Evolutionary conservation across 1,284 basidiomycete species (phyloP).

Genomic region (Pseudozyma thailandica): DNA sequence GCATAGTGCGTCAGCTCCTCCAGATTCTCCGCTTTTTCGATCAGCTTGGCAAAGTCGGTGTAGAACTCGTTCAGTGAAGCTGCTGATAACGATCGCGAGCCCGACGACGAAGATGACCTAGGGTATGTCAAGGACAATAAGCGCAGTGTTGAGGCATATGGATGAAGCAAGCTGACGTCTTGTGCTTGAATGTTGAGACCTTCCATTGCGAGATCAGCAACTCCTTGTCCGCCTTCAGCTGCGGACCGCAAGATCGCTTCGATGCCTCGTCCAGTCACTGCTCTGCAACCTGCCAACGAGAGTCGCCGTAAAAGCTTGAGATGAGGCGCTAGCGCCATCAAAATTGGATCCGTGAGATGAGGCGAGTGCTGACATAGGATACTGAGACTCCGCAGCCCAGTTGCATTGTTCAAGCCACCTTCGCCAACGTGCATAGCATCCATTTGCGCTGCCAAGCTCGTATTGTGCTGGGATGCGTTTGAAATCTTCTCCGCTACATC

Average conservation of each 20-base stretch:
- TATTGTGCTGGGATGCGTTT: neutral
- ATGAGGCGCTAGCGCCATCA: conserved; percentile 44
- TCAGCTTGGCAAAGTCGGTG: conserved; percentile 32
- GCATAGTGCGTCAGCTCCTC: conserved; percentile 55
- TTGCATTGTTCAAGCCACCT: neutral
- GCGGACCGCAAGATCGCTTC: conserved; percentile 37
- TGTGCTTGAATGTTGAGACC: conserved; percentile 46
- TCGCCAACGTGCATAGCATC: conserved; percentile 4
- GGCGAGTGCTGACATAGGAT: conserved; percentile 54
- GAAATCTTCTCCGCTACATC: conserved; percentile 37
- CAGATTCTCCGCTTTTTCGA: conserved; percentile 30
- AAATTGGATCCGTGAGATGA: conserved; percentile 48
- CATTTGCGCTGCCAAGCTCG: conserved; percentile 4
- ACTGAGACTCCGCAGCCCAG: conserved; percentile 42
- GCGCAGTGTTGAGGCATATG: conserved; percentile 22
- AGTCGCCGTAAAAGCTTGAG: conserved; percentile 44
- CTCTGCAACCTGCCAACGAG: conserved; percentile 59
- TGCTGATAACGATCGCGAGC: conserved; percentile 30
- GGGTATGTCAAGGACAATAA: conserved; percentile 58
- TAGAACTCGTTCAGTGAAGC: conserved; percentile 43
- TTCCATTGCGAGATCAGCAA: conserved; percentile 59
- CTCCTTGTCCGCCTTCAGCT: conserved; percentile 3
- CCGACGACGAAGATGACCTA: conserved; percentile 28
- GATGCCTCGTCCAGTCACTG: conserved; percentile 54
- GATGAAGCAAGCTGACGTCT: conserved; percentile 28